Percentiles rank a stretch among this genome's conserved stretches.
Evolutionary conservation across 345 rosid species (phyloP).

Genomic region (Raphanus raphanistrum): DNA sequence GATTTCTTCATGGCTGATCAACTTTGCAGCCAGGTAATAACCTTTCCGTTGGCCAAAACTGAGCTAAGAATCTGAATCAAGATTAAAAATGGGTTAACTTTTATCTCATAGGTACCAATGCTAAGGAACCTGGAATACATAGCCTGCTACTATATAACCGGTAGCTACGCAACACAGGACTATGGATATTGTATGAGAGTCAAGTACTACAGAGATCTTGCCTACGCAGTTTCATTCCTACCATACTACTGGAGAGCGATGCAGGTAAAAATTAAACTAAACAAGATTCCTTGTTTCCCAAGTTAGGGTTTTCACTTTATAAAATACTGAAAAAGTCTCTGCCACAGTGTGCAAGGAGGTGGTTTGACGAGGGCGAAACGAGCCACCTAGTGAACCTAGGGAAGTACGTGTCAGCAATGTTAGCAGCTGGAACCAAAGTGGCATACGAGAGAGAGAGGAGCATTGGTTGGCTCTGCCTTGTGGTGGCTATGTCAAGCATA

Average conservation of each 20-base stretch:
- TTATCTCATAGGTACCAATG: constrained; percentile 63
- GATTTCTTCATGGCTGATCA: constrained; percentile 99
- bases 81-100: constrained; percentile 10
- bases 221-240: constrained; percentile 91
- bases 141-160: constrained; percentile 87
- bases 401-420: constrained; percentile 93
- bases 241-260: constrained; percentile 99
- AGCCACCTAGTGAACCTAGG: constrained; percentile 83
- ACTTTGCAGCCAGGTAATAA: constrained; percentile 84
- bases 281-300: background rate
- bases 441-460: constrained; percentile 76
- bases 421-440: constrained; percentile 93
- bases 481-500: constrained; percentile 72
- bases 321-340: constrained; percentile 1
- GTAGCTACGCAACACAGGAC: constrained; percentile 91
- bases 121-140: constrained; percentile 79
- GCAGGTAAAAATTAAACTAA: constrained; percentile 61
- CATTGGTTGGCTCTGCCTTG: constrained; percentile 64
- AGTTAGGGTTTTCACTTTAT: background rate
- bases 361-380: constrained; percentile 89
- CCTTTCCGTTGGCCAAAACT: background rate
- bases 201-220: constrained; percentile 76
- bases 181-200: constrained; percentile 82
- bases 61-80: background rate
- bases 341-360: constrained; percentile 81